These are phyloP conservation scores for Spizellomyces sp. DNA, from an alignment of 192 early-diverging fungal species.

Conservation along the genomic window DNA sequence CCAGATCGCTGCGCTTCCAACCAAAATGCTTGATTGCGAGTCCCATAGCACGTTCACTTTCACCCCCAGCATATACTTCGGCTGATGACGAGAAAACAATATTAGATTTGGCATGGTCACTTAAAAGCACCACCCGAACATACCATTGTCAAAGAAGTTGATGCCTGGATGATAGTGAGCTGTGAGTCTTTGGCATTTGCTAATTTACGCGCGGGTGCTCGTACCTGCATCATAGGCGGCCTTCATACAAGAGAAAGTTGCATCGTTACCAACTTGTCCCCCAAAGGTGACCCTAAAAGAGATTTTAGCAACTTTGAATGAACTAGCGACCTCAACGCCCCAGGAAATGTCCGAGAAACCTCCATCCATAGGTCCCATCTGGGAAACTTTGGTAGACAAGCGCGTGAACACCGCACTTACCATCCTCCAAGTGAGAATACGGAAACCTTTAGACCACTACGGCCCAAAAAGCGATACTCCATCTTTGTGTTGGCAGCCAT, in stretches of 20 bases:
- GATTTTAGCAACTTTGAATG: too few relatives aligned
- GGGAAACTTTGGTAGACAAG: too few relatives aligned
- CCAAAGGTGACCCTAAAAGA: constrained; percentile 71
- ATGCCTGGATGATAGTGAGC: constrained; percentile 47
- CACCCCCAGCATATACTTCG: constrained; percentile 61
- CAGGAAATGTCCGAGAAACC: too few relatives aligned
- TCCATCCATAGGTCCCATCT: too few relatives aligned
- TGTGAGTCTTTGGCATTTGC: too few relatives aligned
- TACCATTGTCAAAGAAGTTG: constrained; percentile 72
- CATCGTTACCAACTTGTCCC: constrained; percentile 54
- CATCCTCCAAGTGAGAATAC: constrained; percentile 65
- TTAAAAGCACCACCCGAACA: not conserved
- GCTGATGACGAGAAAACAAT: constrained; percentile 11
- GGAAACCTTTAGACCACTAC: constrained; percentile 77
- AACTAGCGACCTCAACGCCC: too few relatives aligned
- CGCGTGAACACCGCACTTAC: constrained; percentile 7
- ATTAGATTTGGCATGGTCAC: too few relatives aligned
- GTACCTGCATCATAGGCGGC: constrained; percentile 57
- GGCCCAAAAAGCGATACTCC: constrained; percentile 81
- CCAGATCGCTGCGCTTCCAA: constrained; percentile 70
- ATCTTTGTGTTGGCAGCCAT: constrained; percentile 49
- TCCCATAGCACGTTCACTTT: constrained; percentile 77
- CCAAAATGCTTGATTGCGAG: constrained; percentile 74
- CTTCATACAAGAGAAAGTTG: constrained; percentile 65
- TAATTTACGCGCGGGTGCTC: too few relatives aligned